Percentiles rank a stretch among this genome's conserved stretches.
Conservation (phyloP, 108 stramenopile species). For the Cyclotella atomus region DNA sequence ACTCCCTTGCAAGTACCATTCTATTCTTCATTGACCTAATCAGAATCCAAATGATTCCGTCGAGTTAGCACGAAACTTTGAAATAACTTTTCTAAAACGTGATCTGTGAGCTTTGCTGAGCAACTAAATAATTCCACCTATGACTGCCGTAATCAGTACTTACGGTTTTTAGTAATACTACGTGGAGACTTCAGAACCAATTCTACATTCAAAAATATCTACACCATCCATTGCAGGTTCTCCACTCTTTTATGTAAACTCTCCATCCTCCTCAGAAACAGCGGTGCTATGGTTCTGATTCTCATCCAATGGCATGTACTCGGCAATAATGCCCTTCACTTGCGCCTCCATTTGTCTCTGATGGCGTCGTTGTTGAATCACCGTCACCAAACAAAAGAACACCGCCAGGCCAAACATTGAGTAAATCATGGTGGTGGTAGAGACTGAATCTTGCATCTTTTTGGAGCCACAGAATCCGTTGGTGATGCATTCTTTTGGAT, state of each 20-base stretch:
- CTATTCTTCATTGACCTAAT: too few species aligned
- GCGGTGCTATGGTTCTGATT: constrained; percentile 33
- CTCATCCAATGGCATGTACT: constrained; percentile 87
- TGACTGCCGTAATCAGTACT: too few species aligned
- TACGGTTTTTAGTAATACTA: too few species aligned
- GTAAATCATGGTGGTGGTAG: constrained; percentile 43
- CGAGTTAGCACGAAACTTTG: too few species aligned
- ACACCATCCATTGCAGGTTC: too few species aligned
- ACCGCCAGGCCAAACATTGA: constrained; percentile 38
- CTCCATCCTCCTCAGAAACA: constrained; percentile 49
- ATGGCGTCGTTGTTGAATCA: constrained; percentile 79
- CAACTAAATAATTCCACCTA: too few species aligned
- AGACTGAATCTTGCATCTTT: constrained; percentile 48
- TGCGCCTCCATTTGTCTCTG: constrained; percentile 89
- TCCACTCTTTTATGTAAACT: constrained; percentile 53
- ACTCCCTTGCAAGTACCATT: too few species aligned
- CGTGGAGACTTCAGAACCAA: too few species aligned
- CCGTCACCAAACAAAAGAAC: constrained; percentile 58
- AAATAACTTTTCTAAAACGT: too few species aligned
- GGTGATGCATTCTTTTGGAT: constrained; percentile 41
- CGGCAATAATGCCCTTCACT: constrained; percentile 92
- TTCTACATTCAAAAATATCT: too few species aligned
- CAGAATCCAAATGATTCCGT: too few species aligned
- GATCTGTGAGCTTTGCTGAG: too few species aligned
- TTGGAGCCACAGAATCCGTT: constrained; percentile 54